Percentiles rank a stretch among this genome's conserved stretches.
Evolutionary conservation across 805 yeast species (phyloP).

Genomic region (Lachancea lanzarotensis): DNA sequence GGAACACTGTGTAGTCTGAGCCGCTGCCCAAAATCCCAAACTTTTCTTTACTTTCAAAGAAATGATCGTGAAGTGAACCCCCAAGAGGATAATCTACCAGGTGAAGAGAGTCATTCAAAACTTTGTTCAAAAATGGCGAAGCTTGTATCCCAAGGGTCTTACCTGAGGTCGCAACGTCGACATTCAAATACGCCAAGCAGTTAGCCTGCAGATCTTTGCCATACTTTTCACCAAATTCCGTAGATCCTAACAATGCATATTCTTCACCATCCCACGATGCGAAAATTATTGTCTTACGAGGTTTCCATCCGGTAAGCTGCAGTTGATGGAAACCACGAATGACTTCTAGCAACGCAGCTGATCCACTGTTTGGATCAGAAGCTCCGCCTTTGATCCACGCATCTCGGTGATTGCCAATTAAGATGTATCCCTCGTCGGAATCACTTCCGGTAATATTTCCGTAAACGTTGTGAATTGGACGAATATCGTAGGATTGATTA

Average conservation of each 20-base stretch:
- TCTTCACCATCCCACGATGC: slow-evolving; percentile 88
- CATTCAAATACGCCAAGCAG: slow-evolving; percentile 61
- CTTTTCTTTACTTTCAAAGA: slow-evolving; percentile 16
- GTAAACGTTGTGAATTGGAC: slow-evolving; percentile 57
- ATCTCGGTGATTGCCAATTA: slow-evolving; percentile 73
- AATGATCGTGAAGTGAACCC: slow-evolving; percentile 34
- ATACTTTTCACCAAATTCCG: slow-evolving; percentile 68
- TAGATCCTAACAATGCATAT: slow-evolving; percentile 66
- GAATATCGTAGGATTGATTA: slow-evolving; percentile 53
- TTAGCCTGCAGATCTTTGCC: slow-evolving; percentile 41
- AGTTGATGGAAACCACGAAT: slow-evolving; percentile 53
- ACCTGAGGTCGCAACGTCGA: slow-evolving; percentile 62
- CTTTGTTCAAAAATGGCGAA: slow-evolving; percentile 51
- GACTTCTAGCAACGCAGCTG: slow-evolving; percentile 58
- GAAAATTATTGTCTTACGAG: slow-evolving; percentile 54
- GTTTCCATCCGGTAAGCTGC: slow-evolving; percentile 53
- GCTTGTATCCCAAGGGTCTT: slow-evolving; percentile 41
- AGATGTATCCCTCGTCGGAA: slow-evolving; percentile 44
- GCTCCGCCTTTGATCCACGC: slow-evolving; percentile 80
- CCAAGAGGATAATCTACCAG: slow-evolving; percentile 41
- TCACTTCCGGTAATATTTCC: slow-evolving; percentile 53
- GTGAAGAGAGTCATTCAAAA: slow-evolving; percentile 41
- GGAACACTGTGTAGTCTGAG: slow-evolving; percentile 58
- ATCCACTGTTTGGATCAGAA: slow-evolving; percentile 72
- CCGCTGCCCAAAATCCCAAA: slow-evolving; percentile 59